Conservation (phyloP, 257 asterid species). For the Striga asiatica region DNA sequence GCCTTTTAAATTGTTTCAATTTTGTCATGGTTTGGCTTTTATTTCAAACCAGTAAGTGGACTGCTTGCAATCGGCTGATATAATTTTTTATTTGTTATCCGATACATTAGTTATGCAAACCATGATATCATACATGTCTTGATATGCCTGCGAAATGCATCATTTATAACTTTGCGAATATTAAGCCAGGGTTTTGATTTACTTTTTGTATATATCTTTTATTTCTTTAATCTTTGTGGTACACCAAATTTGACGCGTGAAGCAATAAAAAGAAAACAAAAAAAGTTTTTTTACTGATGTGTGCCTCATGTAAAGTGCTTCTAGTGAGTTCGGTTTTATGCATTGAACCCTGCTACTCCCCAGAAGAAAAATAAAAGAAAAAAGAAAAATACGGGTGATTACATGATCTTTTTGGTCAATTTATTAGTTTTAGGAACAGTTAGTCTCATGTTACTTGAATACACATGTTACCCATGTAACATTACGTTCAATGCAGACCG, state of each 20-base stretch:
- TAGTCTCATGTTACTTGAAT: background rate
- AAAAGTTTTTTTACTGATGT: background rate
- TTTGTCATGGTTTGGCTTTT: constrained; percentile 1
- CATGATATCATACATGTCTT: background rate
- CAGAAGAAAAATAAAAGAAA: no score
- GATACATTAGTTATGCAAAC: background rate
- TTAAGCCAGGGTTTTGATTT: background rate
- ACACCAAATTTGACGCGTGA: background rate
- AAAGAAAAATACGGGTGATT: no score
- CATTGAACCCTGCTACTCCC: no score
- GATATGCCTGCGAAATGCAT: constrained; percentile 4
- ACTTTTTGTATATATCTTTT: background rate
- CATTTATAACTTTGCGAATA: no score
- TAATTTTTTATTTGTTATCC: constrained; percentile 1
- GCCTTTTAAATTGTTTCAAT: constrained; percentile 6
- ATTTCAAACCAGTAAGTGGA: constrained; percentile 9
- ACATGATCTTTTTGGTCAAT: background rate
- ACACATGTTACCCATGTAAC: constrained; percentile 13
- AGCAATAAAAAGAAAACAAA: background rate
- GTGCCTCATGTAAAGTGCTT: background rate
- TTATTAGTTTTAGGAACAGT: background rate
- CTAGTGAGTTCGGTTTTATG: background rate
- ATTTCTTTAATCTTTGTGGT: background rate
- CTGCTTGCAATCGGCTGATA: constrained; percentile 1
- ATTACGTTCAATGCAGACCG: constrained; percentile 63